Evolutionary conservation across 108 stramenopile genomes (phyloP).

Genomic region (Skeletonema tropicum): DNA sequence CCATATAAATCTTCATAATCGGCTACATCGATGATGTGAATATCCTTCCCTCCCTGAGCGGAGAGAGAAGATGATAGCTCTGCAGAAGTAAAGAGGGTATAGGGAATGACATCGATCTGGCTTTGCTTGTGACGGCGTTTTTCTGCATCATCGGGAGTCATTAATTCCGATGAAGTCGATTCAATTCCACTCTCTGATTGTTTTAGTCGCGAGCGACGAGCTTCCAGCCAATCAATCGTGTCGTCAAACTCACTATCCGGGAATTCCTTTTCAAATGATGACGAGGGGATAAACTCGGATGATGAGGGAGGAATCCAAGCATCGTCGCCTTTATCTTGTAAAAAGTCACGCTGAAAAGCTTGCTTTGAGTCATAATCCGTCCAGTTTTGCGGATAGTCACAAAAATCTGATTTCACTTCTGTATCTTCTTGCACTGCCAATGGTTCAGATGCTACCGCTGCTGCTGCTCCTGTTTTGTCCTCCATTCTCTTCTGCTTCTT

Average conservation of each 20-base stretch:
- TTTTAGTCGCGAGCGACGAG: conserved; percentile 55
- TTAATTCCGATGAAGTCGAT: conserved; percentile 24
- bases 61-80: conserved; percentile 66
- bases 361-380: conserved; percentile 48
- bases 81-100: conserved; percentile 62
- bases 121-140: conserved; percentile 32
- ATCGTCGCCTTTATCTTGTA: conserved; percentile 36
- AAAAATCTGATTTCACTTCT: conserved; percentile 15
- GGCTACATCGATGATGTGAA: conserved; percentile 44
- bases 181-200: background rate
- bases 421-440: background rate
- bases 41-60: conserved; percentile 60
- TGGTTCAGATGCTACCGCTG: background rate
- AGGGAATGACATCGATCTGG: conserved; percentile 58
- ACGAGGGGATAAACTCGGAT: conserved; percentile 36
- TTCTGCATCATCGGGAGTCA: conserved; percentile 46
- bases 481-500: conserved; percentile 10
- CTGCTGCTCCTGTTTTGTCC: background rate
- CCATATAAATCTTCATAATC: conserved; percentile 50
- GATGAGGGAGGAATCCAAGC: conserved; percentile 30
- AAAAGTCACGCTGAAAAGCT: conserved; percentile 48
- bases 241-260: conserved; percentile 14
- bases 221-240: conserved; percentile 75
- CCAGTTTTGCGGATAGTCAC: conserved; percentile 39
- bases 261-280: background rate